These are phyloP conservation scores for Syncephalastrum monosporum DNA, from an alignment of 371 early-diverging fungal species.

Conservation along the genomic window DNA sequence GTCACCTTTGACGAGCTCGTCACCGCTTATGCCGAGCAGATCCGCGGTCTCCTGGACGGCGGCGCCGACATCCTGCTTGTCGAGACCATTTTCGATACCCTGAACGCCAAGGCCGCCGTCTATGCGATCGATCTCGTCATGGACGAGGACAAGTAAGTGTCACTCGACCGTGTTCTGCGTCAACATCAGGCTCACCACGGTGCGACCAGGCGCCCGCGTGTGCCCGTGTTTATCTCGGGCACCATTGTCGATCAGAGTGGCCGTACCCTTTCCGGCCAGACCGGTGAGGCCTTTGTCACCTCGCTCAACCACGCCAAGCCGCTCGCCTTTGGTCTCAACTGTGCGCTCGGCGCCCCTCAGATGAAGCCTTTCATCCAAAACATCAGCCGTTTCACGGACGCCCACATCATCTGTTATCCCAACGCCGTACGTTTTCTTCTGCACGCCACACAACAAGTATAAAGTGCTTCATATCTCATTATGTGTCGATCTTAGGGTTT, in stretches of 20 bases:
- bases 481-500: slow-evolving; percentile 52
- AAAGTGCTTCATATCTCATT: background rate
- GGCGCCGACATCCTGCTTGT: slow-evolving; percentile 89
- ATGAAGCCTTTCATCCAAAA: slow-evolving; percentile 94
- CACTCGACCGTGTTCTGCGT: background rate
- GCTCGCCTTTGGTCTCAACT: slow-evolving; percentile 91
- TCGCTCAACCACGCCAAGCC: slow-evolving; percentile 80
- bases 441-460: no score
- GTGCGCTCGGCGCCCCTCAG: slow-evolving; percentile 92
- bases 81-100: slow-evolving; percentile 95
- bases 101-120: slow-evolving; percentile 92
- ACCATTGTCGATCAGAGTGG: slow-evolving; percentile 97
- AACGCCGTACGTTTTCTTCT: slow-evolving; percentile 68
- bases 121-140: slow-evolving; percentile 87
- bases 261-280: slow-evolving; percentile 93
- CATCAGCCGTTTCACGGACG: slow-evolving; percentile 78
- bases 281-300: slow-evolving; percentile 92
- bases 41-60: slow-evolving; percentile 88
- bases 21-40: slow-evolving; percentile 84
- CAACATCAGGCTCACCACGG: background rate
- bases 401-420: slow-evolving; percentile 90
- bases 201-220: slow-evolving; percentile 57
- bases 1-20: slow-evolving; percentile 93
- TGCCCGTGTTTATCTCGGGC: slow-evolving; percentile 90
- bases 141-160: slow-evolving; percentile 61